A percentile compares a stretch with the other conserved stretches of the same genome.
phyloP scores from a whole-genome alignment of 371 early-diverging fungal genomes.

The Thermomucor indicae-seudaticae region DNA sequence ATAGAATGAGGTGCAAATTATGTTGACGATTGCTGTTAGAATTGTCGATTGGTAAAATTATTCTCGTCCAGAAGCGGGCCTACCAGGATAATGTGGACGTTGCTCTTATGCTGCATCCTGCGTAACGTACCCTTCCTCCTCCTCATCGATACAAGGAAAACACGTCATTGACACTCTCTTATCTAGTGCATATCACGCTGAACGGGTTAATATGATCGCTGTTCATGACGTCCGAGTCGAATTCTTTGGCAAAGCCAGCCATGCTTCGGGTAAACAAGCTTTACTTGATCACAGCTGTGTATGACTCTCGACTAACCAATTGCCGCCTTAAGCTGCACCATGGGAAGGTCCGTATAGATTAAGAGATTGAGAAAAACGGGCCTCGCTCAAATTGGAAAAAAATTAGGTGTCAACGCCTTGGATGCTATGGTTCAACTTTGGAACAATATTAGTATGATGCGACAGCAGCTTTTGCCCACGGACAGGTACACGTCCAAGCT shows the following conservation, averaged over 20 bases:
- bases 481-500: conserved; percentile 11
- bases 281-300: not conserved
- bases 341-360: conserved; percentile 65
- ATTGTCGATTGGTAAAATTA: conserved; percentile 62
- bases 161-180: not conserved
- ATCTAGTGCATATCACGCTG: conserved; percentile 13
- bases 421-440: conserved; percentile 57
- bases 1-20: not conserved
- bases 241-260: conserved; percentile 56
- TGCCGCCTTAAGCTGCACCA: conserved; percentile 30
- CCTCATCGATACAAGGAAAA: not conserved
- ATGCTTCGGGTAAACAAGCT: conserved; percentile 32
- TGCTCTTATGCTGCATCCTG: conserved; percentile 73
- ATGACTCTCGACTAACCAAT: not conserved
- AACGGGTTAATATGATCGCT: conserved; percentile 29
- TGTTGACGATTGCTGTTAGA: conserved; percentile 16
- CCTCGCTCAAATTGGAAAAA: not conserved
- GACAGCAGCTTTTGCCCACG: conserved; percentile 62
- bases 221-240: conserved; percentile 37
- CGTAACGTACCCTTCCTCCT: conserved; percentile 20
- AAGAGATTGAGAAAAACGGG: not conserved
- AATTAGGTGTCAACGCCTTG: conserved; percentile 55
- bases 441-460: conserved; percentile 57
- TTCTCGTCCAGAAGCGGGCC: conserved; percentile 54
- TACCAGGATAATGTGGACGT: conserved; percentile 57